Evolutionary conservation across 805 yeast genomes (phyloP), one percentile per base, ranked within the genome.

Genomic region (Metschnikowia sp.): DNA sequence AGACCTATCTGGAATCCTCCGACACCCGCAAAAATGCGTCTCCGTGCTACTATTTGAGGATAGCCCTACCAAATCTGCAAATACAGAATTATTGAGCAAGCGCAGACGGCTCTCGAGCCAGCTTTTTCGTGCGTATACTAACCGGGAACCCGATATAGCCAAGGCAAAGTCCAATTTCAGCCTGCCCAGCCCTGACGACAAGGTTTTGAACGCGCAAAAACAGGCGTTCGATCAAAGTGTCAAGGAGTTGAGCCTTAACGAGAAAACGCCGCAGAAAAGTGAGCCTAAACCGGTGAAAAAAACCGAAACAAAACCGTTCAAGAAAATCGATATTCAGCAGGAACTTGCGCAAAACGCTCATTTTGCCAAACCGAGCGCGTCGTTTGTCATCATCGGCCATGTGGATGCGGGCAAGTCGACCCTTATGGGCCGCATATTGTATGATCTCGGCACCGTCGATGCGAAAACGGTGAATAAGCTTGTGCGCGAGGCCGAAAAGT

Each of bases 401-500:
- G 92, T 87, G 7, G 95, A 87, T 64, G 88, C 92, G 0, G 95
- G 95, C 12, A 87, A 87, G 59, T 84, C 90, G 2, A 87, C 95
- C 1, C 70, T 87, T 42, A 79, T 86, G 79, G 95, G 95, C 7
- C 66, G 94, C 40, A 62, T 87, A 34, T 63, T 87, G 36, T 82
- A 79, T 50, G 92, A 86, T 56, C 63, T 78, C 28, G 85, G 86
- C 8, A 81, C 82, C 2, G 82, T 87, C 5, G 86, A 83, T 56
- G 76, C 82, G 33, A 79, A 81, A 42, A 78, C 84, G 1, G 73
- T 86, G 10, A 79, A 82, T 56, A 84, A 81, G 55, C 69, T 81
- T 44, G 77, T 81, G 36, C 78, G 78, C 51, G 90, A 86, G 52
- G 79, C 88, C 31, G 83, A 80, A 34, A 76, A 73, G 39, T 71